These are phyloP conservation scores for Scenedesmus sp. DNA, from an alignment of 163 green algal genomes.

Conservation along the genomic window DNA sequence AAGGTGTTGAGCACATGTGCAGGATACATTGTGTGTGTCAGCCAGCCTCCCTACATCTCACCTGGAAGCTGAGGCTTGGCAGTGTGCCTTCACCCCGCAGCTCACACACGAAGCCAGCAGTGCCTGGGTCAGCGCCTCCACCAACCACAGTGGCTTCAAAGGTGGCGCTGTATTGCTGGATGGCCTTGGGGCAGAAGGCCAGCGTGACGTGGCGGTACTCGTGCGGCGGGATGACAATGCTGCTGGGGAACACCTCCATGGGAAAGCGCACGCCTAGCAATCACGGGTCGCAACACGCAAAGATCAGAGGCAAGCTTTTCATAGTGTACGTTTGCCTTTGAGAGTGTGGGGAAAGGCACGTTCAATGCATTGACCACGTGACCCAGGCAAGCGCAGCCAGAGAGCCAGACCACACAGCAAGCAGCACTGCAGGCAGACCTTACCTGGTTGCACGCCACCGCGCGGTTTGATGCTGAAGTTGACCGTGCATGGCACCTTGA, in stretches of 20 bases:
- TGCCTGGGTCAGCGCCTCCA: constrained; percentile 73
- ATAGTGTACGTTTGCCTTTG: background rate
- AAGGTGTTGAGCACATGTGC: background rate
- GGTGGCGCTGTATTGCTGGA: constrained; percentile 74
- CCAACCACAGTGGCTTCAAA: constrained; percentile 76
- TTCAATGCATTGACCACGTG: background rate
- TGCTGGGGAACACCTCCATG: constrained; percentile 70
- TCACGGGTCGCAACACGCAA: background rate
- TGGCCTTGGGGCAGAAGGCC: constrained; percentile 74
- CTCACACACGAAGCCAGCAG: constrained; percentile 75
- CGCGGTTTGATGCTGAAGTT: constrained; percentile 79
- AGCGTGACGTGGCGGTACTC: constrained; percentile 78
- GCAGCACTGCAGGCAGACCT: background rate
- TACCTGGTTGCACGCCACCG: constrained; percentile 13
- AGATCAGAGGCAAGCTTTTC: background rate
- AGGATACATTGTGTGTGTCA: background rate
- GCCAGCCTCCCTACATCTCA: background rate
- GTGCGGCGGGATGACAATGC: constrained; percentile 75
- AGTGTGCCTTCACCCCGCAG: constrained; percentile 82
- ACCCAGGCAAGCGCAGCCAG: background rate
- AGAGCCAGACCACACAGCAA: background rate
- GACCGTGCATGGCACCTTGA: constrained; percentile 84
- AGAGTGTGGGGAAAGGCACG: background rate
- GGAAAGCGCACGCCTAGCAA: constrained; percentile 59
- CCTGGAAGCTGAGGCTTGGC: constrained; percentile 74